phyloP scores from a whole-genome alignment of 768 basidiomycete species.

The Leucocoprinus sp. region DNA sequence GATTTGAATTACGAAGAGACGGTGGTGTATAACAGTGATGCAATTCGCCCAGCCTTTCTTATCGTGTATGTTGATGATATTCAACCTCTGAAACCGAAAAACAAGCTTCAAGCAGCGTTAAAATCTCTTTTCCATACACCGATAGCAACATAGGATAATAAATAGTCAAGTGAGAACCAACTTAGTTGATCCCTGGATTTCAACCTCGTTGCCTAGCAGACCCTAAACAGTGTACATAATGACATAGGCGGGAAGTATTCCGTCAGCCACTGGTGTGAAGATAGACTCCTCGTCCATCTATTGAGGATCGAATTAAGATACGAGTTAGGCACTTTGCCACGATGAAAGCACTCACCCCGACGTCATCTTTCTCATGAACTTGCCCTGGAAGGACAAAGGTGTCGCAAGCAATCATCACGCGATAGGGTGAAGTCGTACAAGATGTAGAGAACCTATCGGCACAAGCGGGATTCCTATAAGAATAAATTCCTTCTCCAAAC shows the following conservation, averaged over 20 bases:
- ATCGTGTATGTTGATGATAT: conserved; percentile 44
- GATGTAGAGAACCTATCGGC: conserved; percentile 60
- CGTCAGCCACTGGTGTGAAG: conserved; percentile 46
- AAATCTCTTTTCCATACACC: conserved; percentile 41
- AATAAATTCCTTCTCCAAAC: conserved; percentile 57
- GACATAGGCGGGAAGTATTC: conserved; percentile 49
- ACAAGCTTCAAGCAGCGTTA: conserved; percentile 27
- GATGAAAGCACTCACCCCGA: conserved; percentile 20
- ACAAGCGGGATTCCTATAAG: conserved; percentile 47
- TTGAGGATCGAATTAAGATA: neutral
- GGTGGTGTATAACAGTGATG: conserved; percentile 59
- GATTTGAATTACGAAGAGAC: conserved; percentile 66
- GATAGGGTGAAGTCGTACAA: conserved; percentile 57
- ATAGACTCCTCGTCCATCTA: conserved; percentile 42
- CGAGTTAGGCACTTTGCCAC: neutral
- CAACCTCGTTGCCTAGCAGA: neutral
- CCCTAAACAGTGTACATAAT: conserved; percentile 33
- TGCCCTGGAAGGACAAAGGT: conserved; percentile 33
- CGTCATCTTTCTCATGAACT: conserved; percentile 12
- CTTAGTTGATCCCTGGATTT: neutral
- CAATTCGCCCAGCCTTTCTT: conserved; percentile 58
- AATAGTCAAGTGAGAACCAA: neutral
- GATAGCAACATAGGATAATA: conserved; percentile 27
- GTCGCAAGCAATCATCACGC: conserved; percentile 58
- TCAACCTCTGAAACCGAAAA: conserved; percentile 16